Evolutionary conservation across 164 flowering plant genomes (phyloP), one percentile per base, ranked within the genome.

Genomic region (Pachysandra terminalis): DNA sequence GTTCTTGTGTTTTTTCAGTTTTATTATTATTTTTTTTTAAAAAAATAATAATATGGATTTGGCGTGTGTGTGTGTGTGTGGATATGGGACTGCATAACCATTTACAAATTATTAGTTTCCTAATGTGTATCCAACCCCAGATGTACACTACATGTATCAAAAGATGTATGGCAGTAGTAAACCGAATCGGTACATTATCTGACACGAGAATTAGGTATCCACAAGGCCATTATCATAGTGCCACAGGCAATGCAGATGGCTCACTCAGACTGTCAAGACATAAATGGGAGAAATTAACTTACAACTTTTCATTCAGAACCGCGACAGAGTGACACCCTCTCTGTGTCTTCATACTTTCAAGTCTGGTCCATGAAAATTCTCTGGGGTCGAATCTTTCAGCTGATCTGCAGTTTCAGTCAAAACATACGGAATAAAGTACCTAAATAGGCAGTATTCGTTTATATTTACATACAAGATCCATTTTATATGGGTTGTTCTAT

Each of bases 371-470:
- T 0, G 88, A 79, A 76, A 80, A 86, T 68, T 87, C 91, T 71
- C 97, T 82, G 19, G 92, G 93, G 71, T 91, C 98, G 80, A 90
- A 87, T 74, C 90, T 80, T 83, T 95, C 98, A 27, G 80, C 87
- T 51, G 96, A 78, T 17, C 98, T 94, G 78, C n/a, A 61, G 27
- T 37, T 45, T 19, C 28, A 41, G 24, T 61, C 24, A 28, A 59
- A n/a, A 23, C 48, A 57, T 59, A 61, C 19, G 56, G 12, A 25
- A 60, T 22, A 1, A 8, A 28, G 19, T n/a, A 16, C 27, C 55
- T 1, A 59, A 28, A 2, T 9, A n/a, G 23, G 22, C 4, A 28
- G 22, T 59, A 66, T 45, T 24, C 5, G 1, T 45, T 24, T 45
- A 10, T 12, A 15, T 45, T 12, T 32, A 32, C 51, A 10, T 10